These are phyloP conservation scores for Xylaria palmicola DNA, from an alignment of 495 filamentous ascomycete genomes.

Conservation along the genomic window DNA sequence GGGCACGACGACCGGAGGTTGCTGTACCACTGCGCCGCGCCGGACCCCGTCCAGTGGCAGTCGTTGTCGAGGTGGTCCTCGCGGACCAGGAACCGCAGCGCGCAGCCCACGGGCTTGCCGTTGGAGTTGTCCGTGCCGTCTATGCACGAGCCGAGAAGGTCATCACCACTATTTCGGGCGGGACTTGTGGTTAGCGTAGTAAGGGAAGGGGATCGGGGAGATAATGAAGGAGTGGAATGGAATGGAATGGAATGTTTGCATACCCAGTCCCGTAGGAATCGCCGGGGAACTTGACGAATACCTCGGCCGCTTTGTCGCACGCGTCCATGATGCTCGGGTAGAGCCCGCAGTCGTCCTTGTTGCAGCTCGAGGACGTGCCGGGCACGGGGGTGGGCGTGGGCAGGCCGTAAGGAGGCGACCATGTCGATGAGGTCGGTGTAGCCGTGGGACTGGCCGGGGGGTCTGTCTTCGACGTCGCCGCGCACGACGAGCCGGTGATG, in stretches of 20 bases:
- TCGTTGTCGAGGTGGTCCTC: neutral
- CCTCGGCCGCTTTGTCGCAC: neutral
- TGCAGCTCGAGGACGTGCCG: neutral
- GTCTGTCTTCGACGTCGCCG: neutral
- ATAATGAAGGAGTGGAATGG: neutral
- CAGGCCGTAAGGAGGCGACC: neutral
- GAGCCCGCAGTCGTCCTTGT: neutral
- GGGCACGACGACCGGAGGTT: neutral
- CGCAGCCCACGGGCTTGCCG: neutral
- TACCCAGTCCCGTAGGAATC: neutral
- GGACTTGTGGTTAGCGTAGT: neutral
- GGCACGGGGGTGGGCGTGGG: neutral
- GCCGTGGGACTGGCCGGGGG: neutral
- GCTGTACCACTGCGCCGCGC: neutral
- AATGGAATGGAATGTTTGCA: no score
- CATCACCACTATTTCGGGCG: neutral
- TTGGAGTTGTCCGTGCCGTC: neutral
- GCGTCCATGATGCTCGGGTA: neutral
- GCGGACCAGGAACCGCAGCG: neutral
- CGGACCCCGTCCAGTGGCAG: neutral
- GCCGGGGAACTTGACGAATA: neutral
- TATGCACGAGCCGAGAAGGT: neutral
- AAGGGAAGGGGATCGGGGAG: neutral
- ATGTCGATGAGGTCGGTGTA: neutral
- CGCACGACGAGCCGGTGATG: neutral